Evolutionary conservation across 1,284 basidiomycete genomes (phyloP), one percentile per base, ranked within the genome.

Genomic region (Trametes pubescens): DNA sequence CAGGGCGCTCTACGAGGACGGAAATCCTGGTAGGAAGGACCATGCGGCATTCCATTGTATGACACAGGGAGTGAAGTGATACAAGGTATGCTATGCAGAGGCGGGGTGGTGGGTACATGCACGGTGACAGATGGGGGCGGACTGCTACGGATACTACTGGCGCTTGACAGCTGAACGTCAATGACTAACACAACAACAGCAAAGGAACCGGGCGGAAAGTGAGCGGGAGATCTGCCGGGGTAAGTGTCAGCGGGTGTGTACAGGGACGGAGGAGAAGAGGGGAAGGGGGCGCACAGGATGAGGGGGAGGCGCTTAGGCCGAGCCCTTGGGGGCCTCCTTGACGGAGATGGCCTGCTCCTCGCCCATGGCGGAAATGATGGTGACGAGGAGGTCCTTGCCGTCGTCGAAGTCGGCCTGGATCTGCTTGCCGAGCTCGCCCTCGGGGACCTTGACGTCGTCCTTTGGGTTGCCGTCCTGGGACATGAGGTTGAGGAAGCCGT

Each of bases 401-500:
- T 85, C 90, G 0, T 98, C 93, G 76, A 98, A 98, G 52, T 79
- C 89, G 34, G 67, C 69, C 74, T 84, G 70, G 73, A 99, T 96
- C 71, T 92, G 81, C 65, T 84, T 82, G 71, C 97, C 97, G 59
- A 98, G 71, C 18, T 95, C 91, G 65, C 86, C 82, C 65, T 98
- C 96, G 59, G 97, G 98, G 71, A 98, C 80, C 79, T 91, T 93
- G 81, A 99, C 94, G 81, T 99, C 97, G 78, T 99, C 95, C 86
- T 99, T 99, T 76, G 92, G 44, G 73, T 76, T 76, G 68, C 96
- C 96, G 66, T 98, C 96, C 74, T 77, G 67, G 74, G 84, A 88
- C 93, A 99, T 93, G 76, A 99, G 88, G 88, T 96, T 98, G 76
- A 99, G 91, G 89, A 92, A 98, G 71, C 90, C 90, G 62, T 96